Percentiles rank a stretch among this genome's conserved stretches.
These are phyloP conservation scores for Achaetomiella virescens DNA, from an alignment of 495 filamentous ascomycete species.

Conservation along the genomic window DNA sequence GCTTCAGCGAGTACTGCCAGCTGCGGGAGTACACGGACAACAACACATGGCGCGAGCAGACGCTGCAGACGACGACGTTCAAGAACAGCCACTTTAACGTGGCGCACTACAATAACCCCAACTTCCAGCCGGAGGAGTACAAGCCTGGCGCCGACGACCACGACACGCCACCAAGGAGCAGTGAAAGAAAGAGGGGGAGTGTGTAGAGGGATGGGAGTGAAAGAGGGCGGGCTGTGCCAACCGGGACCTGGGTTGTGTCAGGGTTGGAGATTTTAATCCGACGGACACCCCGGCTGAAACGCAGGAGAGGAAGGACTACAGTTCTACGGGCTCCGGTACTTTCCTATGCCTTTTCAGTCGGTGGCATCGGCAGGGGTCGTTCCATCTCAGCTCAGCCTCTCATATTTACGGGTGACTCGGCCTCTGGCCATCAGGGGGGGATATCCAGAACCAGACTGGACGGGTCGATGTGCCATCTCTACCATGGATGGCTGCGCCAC, in stretches of 20 bases:
- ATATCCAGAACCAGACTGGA: slow-evolving; percentile 7
- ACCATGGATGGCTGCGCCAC: not conserved
- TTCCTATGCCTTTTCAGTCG: not conserved
- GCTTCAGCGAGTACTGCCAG: slow-evolving; percentile 43
- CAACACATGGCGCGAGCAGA: slow-evolving; percentile 38
- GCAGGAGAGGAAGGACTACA: not conserved
- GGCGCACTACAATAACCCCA: slow-evolving; percentile 75
- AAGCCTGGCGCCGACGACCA: slow-evolving; percentile 38
- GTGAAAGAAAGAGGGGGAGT: slow-evolving; percentile 37
- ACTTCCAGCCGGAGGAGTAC: slow-evolving; percentile 72
- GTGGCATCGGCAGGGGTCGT: not conserved
- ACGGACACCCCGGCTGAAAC: not conserved
- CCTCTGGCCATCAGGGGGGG: not conserved
- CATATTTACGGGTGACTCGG: too few relatives aligned
- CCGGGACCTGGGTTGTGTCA: not conserved
- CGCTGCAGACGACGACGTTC: slow-evolving; percentile 49
- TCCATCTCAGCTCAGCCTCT: not conserved
- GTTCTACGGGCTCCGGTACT: not conserved
- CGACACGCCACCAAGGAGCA: slow-evolving; percentile 21
- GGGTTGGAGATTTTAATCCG: not conserved
- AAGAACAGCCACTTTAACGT: slow-evolving; percentile 69
- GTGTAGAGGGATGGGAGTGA: slow-evolving; percentile 11
- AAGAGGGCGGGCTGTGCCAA: slow-evolving; percentile 13
- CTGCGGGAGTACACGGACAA: slow-evolving; percentile 36
- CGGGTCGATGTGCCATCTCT: not conserved